Base-by-base conservation (phyloP, 2,329 filamentous ascomycete genomes). In the Geosmithia flava region DNA sequence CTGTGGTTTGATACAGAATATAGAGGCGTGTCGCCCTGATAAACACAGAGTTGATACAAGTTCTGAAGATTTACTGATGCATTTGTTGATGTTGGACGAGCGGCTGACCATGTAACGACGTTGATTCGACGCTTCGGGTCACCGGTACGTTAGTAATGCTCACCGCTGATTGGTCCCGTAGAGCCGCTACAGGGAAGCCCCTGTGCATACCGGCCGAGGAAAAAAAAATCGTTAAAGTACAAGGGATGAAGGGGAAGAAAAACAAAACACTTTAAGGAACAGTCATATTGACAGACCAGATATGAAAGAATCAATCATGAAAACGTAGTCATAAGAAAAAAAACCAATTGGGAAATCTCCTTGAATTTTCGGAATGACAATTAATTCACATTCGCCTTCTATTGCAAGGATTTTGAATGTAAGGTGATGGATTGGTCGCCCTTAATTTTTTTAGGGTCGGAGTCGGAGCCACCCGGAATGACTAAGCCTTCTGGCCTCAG, bases 401-500 rank as follows among this genome's bases (percentile, higher is more conserved):
- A 8, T 42, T 42, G 20, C 40, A 42, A 19, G 40, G n/a, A 42
- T 20, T 20, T 42, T 42, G 40, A 42, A 42, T 19, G 20, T 42
- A n/a, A 19, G n/a, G 19, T 7, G n/a, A 20, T 19, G 20, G n/a
- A 19, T 42, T 20, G 40, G 40, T 42, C 40, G n/a, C 40, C 20
- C 20, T 42, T 42, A 20, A 11, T 42, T 42, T 42, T 20, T 19
- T 19, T 19, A 42, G 20, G 40, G 40, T 20, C 40, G 40, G 11
- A 19, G 29, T 48, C 47, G 47, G 47, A 40, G 13, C 42, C 47
- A 39, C 29, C 42, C 67, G 67, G 67, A 67, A 64, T 64, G 60
- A 63, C 61, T 63, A 63, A 57, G 15, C 33, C 56, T 50, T 42
- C 44, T 47, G 54, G 63, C 63, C 61, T 69, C 53, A 62, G 58